Percentiles rank a stretch among this genome's conserved stretches.
Conservation (phyloP, 352 stramenopile species). For the Pythium aphanidermatum region DNA sequence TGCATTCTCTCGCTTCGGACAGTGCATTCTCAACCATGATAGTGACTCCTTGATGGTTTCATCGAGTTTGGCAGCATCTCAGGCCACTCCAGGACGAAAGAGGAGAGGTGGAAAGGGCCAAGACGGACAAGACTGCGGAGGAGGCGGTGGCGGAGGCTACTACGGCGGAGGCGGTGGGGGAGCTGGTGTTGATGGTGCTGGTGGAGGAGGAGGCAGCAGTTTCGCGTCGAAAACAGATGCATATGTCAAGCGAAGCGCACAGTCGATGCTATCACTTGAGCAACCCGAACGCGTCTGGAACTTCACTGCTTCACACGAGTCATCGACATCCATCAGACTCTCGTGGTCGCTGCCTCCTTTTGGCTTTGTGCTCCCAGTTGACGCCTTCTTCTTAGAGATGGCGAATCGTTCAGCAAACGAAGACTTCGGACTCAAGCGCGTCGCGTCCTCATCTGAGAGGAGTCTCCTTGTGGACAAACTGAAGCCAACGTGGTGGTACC, state of each 20-base stretch:
- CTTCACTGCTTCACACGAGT: conserved; percentile 16
- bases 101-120: conserved; percentile 51
- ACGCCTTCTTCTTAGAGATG: conserved; percentile 57
- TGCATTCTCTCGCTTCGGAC: conserved; percentile 30
- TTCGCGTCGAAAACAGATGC: conserved; percentile 21
- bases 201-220: conserved; percentile 59
- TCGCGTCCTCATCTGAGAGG: conserved; percentile 14
- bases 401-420: conserved; percentile 45
- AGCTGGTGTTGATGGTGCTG: conserved; percentile 46
- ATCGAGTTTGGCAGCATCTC: conserved; percentile 18
- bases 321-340: conserved; percentile 33
- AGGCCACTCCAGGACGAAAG: conserved; percentile 34
- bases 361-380: conserved; percentile 32
- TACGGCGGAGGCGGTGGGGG: conserved; percentile 72
- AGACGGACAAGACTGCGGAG: conserved; percentile 70
- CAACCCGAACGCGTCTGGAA: conserved; percentile 20
- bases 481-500: conserved; percentile 28
- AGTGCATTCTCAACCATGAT: conserved; percentile 26
- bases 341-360: conserved; percentile 33
- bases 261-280: conserved; percentile 13
- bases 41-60: background rate
- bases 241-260: too few relatives aligned
- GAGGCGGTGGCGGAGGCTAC: conserved; percentile 66
- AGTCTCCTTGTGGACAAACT: conserved; percentile 26
- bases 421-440: conserved; percentile 43